Evolutionary conservation across 2,329 filamentous ascomycete genomes (phyloP).

Genomic region (Annulohypoxylon truncatum): DNA sequence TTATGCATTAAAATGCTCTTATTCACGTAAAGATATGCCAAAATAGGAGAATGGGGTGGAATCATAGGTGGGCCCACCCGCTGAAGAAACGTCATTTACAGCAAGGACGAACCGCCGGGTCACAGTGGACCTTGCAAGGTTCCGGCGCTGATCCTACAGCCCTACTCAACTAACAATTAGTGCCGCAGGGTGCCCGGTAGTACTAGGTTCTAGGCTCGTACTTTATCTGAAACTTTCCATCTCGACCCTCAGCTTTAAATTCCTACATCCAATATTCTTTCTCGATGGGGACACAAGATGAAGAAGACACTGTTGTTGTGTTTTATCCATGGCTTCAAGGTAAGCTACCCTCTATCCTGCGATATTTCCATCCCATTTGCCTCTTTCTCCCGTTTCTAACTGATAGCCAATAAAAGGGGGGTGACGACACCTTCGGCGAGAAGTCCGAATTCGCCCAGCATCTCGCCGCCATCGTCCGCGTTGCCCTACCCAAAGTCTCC

Average conservation of each 20-base stretch:
- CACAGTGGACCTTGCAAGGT: conserved; percentile 7
- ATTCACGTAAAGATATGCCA: neutral
- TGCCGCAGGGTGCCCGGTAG: too few relatives aligned
- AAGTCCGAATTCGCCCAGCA: conserved; percentile 76
- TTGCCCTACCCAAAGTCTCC: conserved; percentile 75
- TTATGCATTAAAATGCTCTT: conserved; percentile 7
- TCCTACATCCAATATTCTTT: conserved; percentile 9
- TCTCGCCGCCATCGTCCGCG: conserved; percentile 71
- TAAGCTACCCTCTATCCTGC: conserved; percentile 15
- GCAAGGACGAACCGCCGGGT: conserved; percentile 21
- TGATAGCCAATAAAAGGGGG: conserved; percentile 63
- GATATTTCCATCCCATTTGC: conserved; percentile 51
- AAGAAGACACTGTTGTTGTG: conserved; percentile 84
- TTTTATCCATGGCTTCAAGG: conserved; percentile 91
- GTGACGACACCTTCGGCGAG: conserved; percentile 79
- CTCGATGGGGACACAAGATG: conserved; percentile 61
- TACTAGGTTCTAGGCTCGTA: neutral
- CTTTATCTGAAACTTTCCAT: conserved; percentile 12
- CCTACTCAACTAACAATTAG: conserved; percentile 17
- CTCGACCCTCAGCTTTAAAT: neutral
- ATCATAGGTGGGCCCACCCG: conserved; percentile 8
- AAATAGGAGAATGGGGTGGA: neutral
- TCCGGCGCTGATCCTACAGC: conserved; percentile 27
- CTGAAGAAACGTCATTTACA: conserved; percentile 37
- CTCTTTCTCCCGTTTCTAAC: neutral